Conservation (phyloP, 2,329 filamentous ascomycete genomes). For the Botrytis tulipae region DNA sequence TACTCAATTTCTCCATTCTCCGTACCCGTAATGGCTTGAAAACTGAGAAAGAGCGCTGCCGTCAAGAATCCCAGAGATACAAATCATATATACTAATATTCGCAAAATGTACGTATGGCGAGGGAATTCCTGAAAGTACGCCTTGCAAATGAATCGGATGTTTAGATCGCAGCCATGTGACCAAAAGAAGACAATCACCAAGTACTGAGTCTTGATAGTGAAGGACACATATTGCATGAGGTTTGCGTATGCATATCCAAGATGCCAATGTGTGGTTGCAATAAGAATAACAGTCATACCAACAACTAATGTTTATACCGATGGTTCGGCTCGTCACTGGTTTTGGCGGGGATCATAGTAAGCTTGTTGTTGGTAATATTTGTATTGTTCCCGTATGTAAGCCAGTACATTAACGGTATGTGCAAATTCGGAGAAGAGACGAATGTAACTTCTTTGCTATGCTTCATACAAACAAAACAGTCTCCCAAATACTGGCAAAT, state of each 20-base stretch:
- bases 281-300: not conserved
- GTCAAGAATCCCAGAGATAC: not conserved
- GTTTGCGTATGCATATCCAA: not conserved
- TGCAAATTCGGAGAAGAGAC: not conserved
- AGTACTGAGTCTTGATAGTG: not conserved
- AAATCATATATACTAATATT: not conserved
- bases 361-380: not conserved
- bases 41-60: not conserved
- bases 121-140: not conserved
- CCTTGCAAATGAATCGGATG: not conserved
- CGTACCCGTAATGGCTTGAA: not conserved
- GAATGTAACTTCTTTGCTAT: not conserved
- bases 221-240: not conserved
- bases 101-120: accelerated
- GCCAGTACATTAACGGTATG: not conserved
- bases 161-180: not conserved
- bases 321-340: not conserved
- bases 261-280: not conserved
- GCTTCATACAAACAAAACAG: not conserved
- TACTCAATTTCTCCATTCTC: not conserved
- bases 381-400: not conserved
- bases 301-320: not conserved
- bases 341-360: not conserved
- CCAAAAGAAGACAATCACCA: not conserved
- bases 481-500: not conserved